Evolutionary conservation across 2,329 filamentous ascomycete species (phyloP).

Genomic region (Aspergillus sp.): DNA sequence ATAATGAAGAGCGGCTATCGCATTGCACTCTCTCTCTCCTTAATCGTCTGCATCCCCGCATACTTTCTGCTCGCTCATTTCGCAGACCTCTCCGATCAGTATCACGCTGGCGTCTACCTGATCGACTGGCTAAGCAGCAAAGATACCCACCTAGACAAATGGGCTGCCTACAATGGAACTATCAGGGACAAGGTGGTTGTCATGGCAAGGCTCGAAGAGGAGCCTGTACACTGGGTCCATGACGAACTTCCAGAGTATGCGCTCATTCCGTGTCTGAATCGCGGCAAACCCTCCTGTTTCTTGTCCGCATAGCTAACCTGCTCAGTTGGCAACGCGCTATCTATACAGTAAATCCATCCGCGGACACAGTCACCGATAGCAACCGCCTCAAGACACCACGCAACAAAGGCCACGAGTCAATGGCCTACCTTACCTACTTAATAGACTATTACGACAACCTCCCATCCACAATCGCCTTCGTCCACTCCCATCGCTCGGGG

Average conservation of each 20-base stretch:
- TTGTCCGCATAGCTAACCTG: neutral
- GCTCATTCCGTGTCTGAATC: neutral
- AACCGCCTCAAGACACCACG: conserved; percentile 30
- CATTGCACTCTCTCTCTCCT: conserved; percentile 23
- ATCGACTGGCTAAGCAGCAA: conserved; percentile 29
- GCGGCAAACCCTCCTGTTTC: neutral
- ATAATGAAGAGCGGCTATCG: conserved; percentile 34
- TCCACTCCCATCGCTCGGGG: conserved; percentile 55
- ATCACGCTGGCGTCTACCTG: conserved; percentile 37
- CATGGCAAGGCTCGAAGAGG: conserved; percentile 45
- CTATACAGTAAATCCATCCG: conserved; percentile 43
- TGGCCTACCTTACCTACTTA: conserved; percentile 49
- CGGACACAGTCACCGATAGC: conserved; percentile 20
- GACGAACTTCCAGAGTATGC: conserved; percentile 47
- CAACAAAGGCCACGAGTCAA: conserved; percentile 49
- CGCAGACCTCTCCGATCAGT: conserved; percentile 35
- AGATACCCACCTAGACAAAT: conserved; percentile 1
- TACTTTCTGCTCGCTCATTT: conserved; percentile 34
- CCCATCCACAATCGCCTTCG: conserved; percentile 55
- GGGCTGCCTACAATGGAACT: conserved; percentile 2
- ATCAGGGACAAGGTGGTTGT: conserved; percentile 42
- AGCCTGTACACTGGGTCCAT: conserved; percentile 48
- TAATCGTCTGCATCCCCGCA: conserved; percentile 27
- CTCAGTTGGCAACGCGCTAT: conserved; percentile 48
- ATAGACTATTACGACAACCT: conserved; percentile 48